Percentiles rank a stretch among this genome's conserved stretches.
phyloP scores from a whole-genome alignment of 805 yeast genomes.

The Zygosaccharomyces gambellarensis region DNA sequence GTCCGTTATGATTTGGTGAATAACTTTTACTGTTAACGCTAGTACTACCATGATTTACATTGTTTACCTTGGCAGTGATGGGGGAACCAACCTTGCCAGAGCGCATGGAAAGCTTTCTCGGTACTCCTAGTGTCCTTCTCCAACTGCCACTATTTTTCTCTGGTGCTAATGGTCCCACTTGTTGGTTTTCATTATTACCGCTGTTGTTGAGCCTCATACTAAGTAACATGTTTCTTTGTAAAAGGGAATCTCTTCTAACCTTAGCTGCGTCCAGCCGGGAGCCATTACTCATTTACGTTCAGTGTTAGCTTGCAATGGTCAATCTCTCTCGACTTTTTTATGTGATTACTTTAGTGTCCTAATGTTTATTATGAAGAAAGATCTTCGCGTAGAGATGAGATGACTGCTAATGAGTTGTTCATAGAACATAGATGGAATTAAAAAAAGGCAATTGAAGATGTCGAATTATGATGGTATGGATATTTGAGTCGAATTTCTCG shows the following conservation, averaged over 20 bases:
- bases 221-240: constrained; percentile 24
- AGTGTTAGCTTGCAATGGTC: background rate
- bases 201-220: constrained; percentile 22
- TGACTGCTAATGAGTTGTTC: background rate
- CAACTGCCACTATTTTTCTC: constrained; percentile 3
- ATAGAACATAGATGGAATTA: background rate
- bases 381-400: background rate
- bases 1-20: background rate
- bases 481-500: background rate
- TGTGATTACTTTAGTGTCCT: background rate
- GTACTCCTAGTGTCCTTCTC: constrained; percentile 1
- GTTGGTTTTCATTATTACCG: constrained; percentile 5
- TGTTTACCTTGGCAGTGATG: background rate
- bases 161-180: background rate
- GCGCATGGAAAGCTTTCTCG: background rate
- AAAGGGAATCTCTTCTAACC: constrained; percentile 20
- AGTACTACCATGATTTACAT: background rate
- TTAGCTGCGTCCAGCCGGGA: constrained; percentile 10
- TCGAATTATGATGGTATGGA: constrained; percentile 35
- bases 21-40: constrained; percentile 1
- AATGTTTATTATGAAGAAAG: background rate
- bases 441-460: constrained; percentile 16
- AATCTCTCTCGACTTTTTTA: background rate
- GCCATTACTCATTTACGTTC: background rate
- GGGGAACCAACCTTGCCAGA: background rate